Base-by-base conservation (phyloP, 768 basidiomycete genomes). In the Amanita jacksonii region DNA sequence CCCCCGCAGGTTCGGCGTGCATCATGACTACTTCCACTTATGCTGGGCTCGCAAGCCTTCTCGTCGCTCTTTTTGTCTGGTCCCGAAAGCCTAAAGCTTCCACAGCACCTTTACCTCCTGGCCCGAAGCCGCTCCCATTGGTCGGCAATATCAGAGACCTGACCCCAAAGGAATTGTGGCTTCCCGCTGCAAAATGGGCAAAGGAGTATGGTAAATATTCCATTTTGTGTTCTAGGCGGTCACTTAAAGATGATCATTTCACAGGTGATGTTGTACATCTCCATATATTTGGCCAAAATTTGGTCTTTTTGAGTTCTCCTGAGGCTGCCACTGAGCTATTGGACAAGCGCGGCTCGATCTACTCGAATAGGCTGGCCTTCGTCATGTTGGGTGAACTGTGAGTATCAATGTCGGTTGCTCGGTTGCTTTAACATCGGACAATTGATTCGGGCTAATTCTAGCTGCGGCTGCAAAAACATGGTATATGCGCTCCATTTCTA, bases 341-440 rank as follows among this genome's bases (percentile, higher is more conserved):
- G 50, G 84, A 87, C 44, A 81, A 75, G 54, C 72, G 76, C 23
- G 81, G 83, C 5, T 63, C 72, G 7, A 77, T 85, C 22, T 87
- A 86, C 57, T 79, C 84, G 6, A 85, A 86, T 62, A 83, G 81
- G 57, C 81, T 81, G 0, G 62, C 65, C 19, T 63, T 85, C 18
- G 67, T 81, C 34, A 86, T 88, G 85, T 66, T 63, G 10, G 76
- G 79, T 18, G 82, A 87, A 41, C 64, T 85, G 73, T 85, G 53
- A 54, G 79, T 75, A 19, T 12, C 27, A 6, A 22, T 36, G 31
- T 41, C 24, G 32, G 24, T 28, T 48, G 28, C 35, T 43, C 41
- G 43, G 4, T 42, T 31, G 30, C 39, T 33, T 39, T 42, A 38
- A 41, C 13, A 27, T 24, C 35, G 32, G 36, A n/a, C n/a, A n/a